Conservation (phyloP, 805 yeast genomes). For the Barnettozyma populi region DNA sequence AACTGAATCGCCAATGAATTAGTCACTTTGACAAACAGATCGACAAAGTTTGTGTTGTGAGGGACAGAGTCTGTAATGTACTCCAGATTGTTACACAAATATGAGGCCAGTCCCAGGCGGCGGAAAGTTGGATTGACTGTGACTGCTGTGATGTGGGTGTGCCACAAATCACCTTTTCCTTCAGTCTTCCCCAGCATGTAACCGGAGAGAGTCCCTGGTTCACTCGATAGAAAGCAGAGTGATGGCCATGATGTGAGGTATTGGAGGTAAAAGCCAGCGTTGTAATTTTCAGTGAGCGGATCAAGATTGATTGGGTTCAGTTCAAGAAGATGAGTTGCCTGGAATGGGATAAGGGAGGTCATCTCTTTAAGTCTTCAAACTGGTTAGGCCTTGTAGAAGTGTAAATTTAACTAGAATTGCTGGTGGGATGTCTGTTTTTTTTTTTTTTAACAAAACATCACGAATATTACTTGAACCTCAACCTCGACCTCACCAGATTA, state of each 20-base stretch:
- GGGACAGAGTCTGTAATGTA: conserved; percentile 73
- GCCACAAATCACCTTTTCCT: conserved; percentile 84
- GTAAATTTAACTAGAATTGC: too few relatives aligned
- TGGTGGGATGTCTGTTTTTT: too few relatives aligned
- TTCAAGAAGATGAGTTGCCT: conserved; percentile 75
- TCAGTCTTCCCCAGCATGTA: conserved; percentile 97
- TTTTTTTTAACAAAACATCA: too few relatives aligned
- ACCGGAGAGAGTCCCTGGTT: conserved; percentile 43
- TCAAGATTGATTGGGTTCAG: conserved; percentile 78
- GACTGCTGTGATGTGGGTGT: conserved; percentile 93
- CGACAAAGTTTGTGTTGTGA: conserved; percentile 78
- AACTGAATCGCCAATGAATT: conserved; percentile 73
- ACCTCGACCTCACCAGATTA: too few relatives aligned
- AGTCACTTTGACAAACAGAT: conserved; percentile 85
- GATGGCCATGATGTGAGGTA: conserved; percentile 87
- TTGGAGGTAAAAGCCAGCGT: conserved; percentile 75
- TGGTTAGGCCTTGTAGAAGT: too few relatives aligned
- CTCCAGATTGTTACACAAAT: conserved; percentile 68
- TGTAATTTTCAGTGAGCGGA: conserved; percentile 87
- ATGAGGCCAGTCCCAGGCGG: conserved; percentile 79
- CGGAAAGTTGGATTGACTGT: conserved; percentile 81
- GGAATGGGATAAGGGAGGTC: conserved; percentile 88
- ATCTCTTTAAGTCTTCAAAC: conserved; percentile 38
- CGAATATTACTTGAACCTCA: too few relatives aligned
- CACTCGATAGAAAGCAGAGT: conserved; percentile 71